Evolutionary conservation across 2,329 filamentous ascomycete species (phyloP), one percentile per base, ranked within the genome.

Genomic region (Aspergillus nomiae): DNA sequence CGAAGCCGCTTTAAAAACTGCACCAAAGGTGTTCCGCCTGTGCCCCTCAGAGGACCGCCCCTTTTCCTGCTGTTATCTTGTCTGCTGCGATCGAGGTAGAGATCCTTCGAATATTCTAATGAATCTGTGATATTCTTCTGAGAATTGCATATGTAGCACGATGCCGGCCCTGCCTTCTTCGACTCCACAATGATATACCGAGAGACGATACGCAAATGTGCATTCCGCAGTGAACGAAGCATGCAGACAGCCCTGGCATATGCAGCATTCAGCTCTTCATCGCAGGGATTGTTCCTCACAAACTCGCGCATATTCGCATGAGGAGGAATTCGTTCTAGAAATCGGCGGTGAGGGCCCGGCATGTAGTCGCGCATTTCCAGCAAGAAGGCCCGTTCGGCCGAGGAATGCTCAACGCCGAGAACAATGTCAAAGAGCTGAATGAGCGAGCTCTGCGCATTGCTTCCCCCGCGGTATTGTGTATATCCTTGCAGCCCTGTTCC

Each of bases 391-490:
- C 34, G 32, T 41, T 55, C 32, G 5, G 59, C 61, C 1, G 69
- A 68, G 6, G 73, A 67, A 66, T 84, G 82, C 38, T 80, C 73
- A 19, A 83, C 77, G 0, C 78, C 80, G 7, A 84, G 75, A 0
- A 79, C 76, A 2, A 80, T 78, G 58, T 84, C 82, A 64, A 82
- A 81, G 59, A 83, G 80, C 57, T 83, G 82, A 1, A 84, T 73
- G 45, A 84, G 64, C 1, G 81, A 82, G 68, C 80, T 83, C 66
- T 84, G 82, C 1, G 80, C 82, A 61, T 84, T 84, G 63, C 81
- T 83, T 10, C 82, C 82, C 6, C 82, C 82, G 19, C 80, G 76
- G 56, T 81, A 81, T 19, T 74, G 72, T 80, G 80, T 83, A 64
- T 82, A 84, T 62, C 81, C 82, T 6, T 24, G 19, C 10, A n/a